These are phyloP conservation scores for Middelhovenomyces tepae DNA, from an alignment of 805 yeast species.

Conservation along the genomic window DNA sequence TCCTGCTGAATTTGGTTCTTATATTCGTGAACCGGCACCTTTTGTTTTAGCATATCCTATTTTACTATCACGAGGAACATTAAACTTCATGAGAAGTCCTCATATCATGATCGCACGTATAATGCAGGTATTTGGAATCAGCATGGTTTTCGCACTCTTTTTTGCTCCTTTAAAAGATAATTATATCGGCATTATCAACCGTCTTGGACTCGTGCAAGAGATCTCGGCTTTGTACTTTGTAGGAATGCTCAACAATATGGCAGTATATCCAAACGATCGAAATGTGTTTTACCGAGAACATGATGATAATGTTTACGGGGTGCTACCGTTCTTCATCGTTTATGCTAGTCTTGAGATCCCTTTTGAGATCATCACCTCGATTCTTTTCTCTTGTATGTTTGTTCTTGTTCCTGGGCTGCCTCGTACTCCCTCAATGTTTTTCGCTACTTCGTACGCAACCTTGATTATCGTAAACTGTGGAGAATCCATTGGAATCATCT, in stretches of 20 bases:
- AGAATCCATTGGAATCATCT: conserved; percentile 74
- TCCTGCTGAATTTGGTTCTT: conserved; percentile 24
- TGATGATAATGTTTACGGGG: conserved; percentile 61
- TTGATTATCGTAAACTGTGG: conserved; percentile 61
- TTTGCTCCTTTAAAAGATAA: conserved; percentile 50
- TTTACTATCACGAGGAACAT: conserved; percentile 30
- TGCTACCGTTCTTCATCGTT: conserved; percentile 50
- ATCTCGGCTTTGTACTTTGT: conserved; percentile 62
- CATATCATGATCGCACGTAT: conserved; percentile 58
- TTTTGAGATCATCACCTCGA: conserved; percentile 50
- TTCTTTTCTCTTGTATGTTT: conserved; percentile 51
- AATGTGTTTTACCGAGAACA: conserved; percentile 72
- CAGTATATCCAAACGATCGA: conserved; percentile 66
- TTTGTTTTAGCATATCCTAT: conserved; percentile 30
- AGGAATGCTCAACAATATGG: conserved; percentile 71
- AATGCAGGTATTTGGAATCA: conserved; percentile 55
- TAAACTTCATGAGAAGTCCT: conserved; percentile 39
- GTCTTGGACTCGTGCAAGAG: conserved; percentile 72
- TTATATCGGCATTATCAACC: conserved; percentile 45
- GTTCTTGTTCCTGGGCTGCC: conserved; percentile 71
- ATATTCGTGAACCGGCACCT: conserved; percentile 25
- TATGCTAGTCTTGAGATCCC: conserved; percentile 61
- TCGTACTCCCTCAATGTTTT: conserved; percentile 55
- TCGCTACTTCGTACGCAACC: conserved; percentile 48
- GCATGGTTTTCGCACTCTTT: conserved; percentile 56